Evolutionary conservation across 1,284 basidiomycete species (phyloP).

Genomic region (Cryptococcus amylolentus): DNA sequence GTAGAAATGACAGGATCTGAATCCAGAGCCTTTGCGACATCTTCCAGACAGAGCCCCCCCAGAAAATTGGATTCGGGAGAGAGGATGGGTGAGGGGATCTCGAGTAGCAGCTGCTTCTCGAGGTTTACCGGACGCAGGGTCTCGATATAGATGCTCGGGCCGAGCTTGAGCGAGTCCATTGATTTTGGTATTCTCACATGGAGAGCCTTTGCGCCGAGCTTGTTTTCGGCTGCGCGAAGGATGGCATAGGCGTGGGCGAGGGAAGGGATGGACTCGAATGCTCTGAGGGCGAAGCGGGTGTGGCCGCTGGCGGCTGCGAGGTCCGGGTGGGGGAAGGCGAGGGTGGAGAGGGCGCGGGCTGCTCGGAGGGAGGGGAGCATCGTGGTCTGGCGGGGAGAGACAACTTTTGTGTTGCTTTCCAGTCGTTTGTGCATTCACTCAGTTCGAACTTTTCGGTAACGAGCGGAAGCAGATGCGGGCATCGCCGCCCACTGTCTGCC

Average conservation of each 20-base stretch:
- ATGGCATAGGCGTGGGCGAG: conserved; percentile 29
- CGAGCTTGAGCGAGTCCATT: conserved; percentile 17
- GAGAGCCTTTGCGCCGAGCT: conserved; percentile 24
- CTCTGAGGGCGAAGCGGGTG: conserved; percentile 19
- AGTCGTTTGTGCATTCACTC: too few species aligned
- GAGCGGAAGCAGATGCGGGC: too few species aligned
- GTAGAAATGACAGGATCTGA: background rate
- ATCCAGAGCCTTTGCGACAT: conserved; percentile 10
- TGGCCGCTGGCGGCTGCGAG: conserved; percentile 17
- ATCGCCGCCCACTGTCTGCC: too few species aligned
- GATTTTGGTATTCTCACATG: conserved; percentile 22
- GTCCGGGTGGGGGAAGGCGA: conserved; percentile 28
- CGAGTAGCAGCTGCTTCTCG: conserved; percentile 20
- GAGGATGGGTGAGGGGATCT: conserved; percentile 26
- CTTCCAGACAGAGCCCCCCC: conserved; percentile 18
- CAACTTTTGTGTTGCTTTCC: too few species aligned
- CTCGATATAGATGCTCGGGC: conserved; percentile 17
- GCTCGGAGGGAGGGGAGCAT: background rate
- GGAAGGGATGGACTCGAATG: conserved; percentile 16
- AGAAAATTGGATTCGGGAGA: conserved; percentile 11
- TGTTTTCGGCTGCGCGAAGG: conserved; percentile 28
- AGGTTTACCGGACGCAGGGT: conserved; percentile 29
- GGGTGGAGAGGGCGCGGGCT: background rate
- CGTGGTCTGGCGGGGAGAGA: too few species aligned
- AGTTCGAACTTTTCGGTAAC: too few species aligned